Evolutionary conservation across 305 asterid genomes (phyloP).

Genomic region (Rubia tinctorum): DNA sequence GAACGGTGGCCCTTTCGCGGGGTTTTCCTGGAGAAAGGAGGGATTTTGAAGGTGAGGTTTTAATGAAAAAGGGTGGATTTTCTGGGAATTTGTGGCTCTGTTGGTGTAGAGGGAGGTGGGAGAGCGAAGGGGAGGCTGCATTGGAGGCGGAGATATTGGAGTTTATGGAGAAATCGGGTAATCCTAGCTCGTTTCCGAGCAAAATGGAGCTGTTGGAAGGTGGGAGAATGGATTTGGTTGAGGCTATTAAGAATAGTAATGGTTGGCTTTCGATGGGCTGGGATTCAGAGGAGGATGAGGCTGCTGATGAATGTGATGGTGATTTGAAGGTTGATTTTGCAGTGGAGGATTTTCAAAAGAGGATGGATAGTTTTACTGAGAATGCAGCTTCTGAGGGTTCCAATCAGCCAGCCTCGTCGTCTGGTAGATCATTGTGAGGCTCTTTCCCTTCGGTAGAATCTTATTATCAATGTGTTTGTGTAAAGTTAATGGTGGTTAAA

Average conservation of each 20-base stretch:
- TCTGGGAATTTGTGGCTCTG: slow-evolving; percentile 33
- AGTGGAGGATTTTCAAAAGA: slow-evolving; percentile 43
- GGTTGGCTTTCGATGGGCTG: slow-evolving; percentile 93
- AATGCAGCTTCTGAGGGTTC: slow-evolving; percentile 34
- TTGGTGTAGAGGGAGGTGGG: slow-evolving; percentile 32
- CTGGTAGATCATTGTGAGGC: slow-evolving; percentile 57
- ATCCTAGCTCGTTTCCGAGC: slow-evolving; percentile 59
- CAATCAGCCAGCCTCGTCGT: slow-evolving; percentile 29
- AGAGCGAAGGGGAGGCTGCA: slow-evolving; percentile 51
- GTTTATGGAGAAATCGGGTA: slow-evolving; percentile 75
- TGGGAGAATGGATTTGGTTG: slow-evolving; percentile 80
- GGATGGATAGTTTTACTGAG: slow-evolving; percentile 39
- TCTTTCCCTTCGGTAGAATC: slow-evolving; percentile 25
- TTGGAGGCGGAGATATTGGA: slow-evolving; percentile 75
- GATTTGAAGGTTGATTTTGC: slow-evolving; percentile 29
- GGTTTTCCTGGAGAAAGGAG: slow-evolving; percentile 8
- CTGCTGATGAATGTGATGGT: slow-evolving; percentile 23
- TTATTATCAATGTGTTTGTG: slow-evolving; percentile 15
- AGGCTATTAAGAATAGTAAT: slow-evolving; percentile 58
- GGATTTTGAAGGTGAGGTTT: slow-evolving; percentile 24
- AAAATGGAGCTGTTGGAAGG: slow-evolving; percentile 54
- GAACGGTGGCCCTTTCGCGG: slow-evolving; percentile 11
- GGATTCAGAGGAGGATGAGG: slow-evolving; percentile 55
- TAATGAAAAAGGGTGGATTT: slow-evolving; percentile 15
- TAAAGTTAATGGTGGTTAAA: background rate